A percentile compares a stretch with the other conserved stretches of the same genome.
phyloP scores from a whole-genome alignment of 2,329 filamentous ascomycete species.

The Incumbomyces lentus region DNA sequence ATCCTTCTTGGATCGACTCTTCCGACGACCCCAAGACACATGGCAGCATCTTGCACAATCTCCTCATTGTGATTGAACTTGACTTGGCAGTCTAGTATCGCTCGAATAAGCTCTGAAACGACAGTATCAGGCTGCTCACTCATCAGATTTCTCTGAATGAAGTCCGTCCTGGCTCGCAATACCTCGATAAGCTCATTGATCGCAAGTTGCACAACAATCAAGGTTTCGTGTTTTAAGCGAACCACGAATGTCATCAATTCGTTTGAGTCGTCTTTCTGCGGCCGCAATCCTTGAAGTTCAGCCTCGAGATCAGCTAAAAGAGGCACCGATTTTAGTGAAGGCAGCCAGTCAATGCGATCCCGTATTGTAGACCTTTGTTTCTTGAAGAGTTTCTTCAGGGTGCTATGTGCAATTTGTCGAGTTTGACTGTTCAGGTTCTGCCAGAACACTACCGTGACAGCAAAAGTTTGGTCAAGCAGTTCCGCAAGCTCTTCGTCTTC shows the following conservation, averaged over 20 bases:
- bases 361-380: constrained; percentile 51
- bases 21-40: constrained; percentile 78
- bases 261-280: constrained; percentile 54
- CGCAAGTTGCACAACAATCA: constrained; percentile 72
- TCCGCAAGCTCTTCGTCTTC: constrained; percentile 68
- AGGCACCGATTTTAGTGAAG: constrained; percentile 62
- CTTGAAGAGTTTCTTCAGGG: constrained; percentile 57
- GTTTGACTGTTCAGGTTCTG: constrained; percentile 50
- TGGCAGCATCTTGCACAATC: constrained; percentile 64
- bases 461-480: constrained; percentile 80
- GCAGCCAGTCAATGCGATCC: constrained; percentile 62
- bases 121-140: constrained; percentile 75
- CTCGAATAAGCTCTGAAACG: constrained; percentile 60
- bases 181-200: constrained; percentile 66
- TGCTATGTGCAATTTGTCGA: constrained; percentile 47
- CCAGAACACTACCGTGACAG: constrained; percentile 79
- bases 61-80: constrained; percentile 61
- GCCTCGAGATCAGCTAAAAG: constrained; percentile 58
- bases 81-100: constrained; percentile 74
- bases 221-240: constrained; percentile 72
- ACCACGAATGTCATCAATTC: constrained; percentile 61
- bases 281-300: constrained; percentile 55
- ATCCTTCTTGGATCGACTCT: constrained; percentile 86
- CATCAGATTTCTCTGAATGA: constrained; percentile 67
- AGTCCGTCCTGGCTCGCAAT: constrained; percentile 61